These are phyloP conservation scores for Neurospora intermedia DNA, from an alignment of 495 filamentous ascomycete genomes.

Conservation along the genomic window DNA sequence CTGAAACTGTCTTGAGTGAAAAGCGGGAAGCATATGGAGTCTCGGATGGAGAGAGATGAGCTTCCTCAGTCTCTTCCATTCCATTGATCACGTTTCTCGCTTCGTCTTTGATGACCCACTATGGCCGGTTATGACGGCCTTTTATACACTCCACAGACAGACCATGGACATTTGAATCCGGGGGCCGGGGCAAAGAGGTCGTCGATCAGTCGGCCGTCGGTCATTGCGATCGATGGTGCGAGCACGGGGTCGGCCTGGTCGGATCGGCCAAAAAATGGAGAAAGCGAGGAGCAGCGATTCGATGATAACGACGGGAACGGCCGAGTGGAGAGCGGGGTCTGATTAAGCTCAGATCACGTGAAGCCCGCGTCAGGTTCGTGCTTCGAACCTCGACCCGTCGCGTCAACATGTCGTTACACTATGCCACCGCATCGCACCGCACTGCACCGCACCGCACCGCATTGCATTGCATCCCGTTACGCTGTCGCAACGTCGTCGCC, in stretches of 20 bases:
- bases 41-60: not conserved
- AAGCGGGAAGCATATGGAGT: not conserved
- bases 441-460: not conserved
- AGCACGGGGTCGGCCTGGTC: not conserved
- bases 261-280: not conserved
- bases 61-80: not conserved
- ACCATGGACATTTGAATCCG: not conserved
- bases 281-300: constrained; percentile 1
- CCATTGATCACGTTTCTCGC: not conserved
- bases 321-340: not conserved
- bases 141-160: not conserved
- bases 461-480: not conserved
- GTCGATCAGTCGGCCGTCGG: not conserved
- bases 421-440: not conserved
- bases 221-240: constrained; percentile 7
- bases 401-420: not conserved
- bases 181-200: not conserved
- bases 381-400: constrained; percentile 1
- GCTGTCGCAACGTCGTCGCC: not conserved
- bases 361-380: constrained; percentile 8
- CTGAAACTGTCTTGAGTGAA: not conserved
- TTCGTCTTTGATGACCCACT: not conserved
- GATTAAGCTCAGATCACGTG: constrained; percentile 7
- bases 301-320: not conserved
- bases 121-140: not conserved